Conservation (phyloP, 106 monocot genomes). For the Xerophyta viscosa region DNA sequence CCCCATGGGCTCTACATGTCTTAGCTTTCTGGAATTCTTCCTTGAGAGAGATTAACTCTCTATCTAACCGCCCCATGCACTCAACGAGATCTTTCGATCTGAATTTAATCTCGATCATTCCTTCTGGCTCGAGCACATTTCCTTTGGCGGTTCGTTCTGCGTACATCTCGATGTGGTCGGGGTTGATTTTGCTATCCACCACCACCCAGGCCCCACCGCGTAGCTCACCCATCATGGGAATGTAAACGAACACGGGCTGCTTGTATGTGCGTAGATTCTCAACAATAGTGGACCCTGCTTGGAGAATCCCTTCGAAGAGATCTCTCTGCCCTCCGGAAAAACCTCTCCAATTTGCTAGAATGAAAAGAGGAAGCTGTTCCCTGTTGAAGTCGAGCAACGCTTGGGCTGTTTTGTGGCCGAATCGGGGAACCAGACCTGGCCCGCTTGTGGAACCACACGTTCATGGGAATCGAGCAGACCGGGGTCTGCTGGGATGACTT, state of each 20-base stretch:
- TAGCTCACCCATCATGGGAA: conserved; percentile 88
- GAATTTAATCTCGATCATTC: conserved; percentile 95
- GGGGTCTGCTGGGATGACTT: conserved; percentile 93
- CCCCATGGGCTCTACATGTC: conserved; percentile 6
- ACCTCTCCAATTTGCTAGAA: conserved; percentile 97
- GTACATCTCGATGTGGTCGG: conserved; percentile 98
- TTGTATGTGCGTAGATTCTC: conserved; percentile 91
- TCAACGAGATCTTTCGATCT: conserved; percentile 73
- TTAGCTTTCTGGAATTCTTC: conserved; percentile 45
- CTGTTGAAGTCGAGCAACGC: conserved; percentile 90
- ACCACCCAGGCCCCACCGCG: conserved; percentile 99
- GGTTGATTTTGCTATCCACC: conserved; percentile 97
- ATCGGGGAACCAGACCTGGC: conserved; percentile 99
- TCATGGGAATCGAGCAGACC: conserved; percentile 95
- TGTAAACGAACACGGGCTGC: conserved; percentile 94
- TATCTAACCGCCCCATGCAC: conserved; percentile 90
- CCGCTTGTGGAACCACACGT: conserved; percentile 90
- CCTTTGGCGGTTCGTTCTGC: conserved; percentile 85
- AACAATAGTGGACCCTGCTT: conserved; percentile 94
- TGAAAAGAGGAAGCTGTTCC: conserved; percentile 88
- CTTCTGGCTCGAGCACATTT: conserved; percentile 98
- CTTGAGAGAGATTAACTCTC: conserved; percentile 44
- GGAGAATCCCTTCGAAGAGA: conserved; percentile 96
- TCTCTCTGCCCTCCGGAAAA: conserved; percentile 98
- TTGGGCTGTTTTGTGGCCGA: conserved; percentile 95